Percentiles rank a stretch among this genome's conserved stretches.
Evolutionary conservation across 192 early-diverging fungal genomes (phyloP).

Genomic region (Gonapodya prolifera): DNA sequence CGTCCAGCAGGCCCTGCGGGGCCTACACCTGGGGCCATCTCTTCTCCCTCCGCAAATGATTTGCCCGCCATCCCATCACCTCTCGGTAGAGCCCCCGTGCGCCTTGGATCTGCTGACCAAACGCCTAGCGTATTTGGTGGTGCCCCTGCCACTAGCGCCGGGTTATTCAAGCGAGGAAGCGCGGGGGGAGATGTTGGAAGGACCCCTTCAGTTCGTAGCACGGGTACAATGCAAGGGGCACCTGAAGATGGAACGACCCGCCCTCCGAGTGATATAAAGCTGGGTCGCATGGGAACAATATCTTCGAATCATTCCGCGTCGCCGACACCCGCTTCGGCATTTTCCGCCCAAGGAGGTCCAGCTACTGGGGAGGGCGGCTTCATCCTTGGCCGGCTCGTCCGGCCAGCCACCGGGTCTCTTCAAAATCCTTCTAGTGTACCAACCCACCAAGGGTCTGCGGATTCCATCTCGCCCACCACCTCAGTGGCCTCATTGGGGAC

Average conservation of each 20-base stretch:
- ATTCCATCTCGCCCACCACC: not conserved
- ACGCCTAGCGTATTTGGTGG: not conserved
- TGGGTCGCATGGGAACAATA: not conserved
- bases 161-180: not conserved
- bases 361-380: not conserved
- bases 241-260: not conserved
- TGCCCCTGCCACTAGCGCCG: not conserved
- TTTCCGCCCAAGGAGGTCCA: too few relatives aligned
- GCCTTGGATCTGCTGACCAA: not conserved
- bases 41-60: not conserved
- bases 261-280: not conserved
- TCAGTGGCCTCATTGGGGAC: not conserved
- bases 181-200: not conserved
- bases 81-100: not conserved
- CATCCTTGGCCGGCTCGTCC: not conserved
- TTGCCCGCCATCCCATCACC: not conserved
- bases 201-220: too few relatives aligned
- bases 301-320: not conserved
- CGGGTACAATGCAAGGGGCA: not conserved
- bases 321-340: not conserved
- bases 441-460: not conserved
- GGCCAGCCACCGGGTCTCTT: not conserved
- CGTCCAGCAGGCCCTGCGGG: not conserved
- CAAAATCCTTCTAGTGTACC: not conserved
- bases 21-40: not conserved